Evolutionary conservation across 805 yeast genomes (phyloP), one percentile per base, ranked within the genome.

Genomic region (Lachancea dasiensis): DNA sequence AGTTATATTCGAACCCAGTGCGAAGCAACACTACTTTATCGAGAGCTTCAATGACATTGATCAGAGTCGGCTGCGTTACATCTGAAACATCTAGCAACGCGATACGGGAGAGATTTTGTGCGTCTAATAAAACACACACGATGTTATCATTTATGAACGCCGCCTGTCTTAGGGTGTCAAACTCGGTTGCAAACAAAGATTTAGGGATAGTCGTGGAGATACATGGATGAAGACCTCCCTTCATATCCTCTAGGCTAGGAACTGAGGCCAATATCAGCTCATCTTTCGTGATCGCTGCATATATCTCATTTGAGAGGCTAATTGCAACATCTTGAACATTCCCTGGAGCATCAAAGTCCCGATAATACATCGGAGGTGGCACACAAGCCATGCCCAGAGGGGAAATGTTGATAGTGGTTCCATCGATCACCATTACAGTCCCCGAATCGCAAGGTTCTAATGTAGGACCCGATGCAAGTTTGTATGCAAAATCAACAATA

Each of bases 281-380:
- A n/a, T 61, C 51, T 40, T 73, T 67, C 1, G 81, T 70, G 26
- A 82, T 58, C 0, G 76, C 70, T 0, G 85, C 89, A 50, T 74
- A 73, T 3, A 56, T 47, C 36, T 71, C 73, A 56, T 82, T 86
- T 8, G 75, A 65, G 35, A 70, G 60, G 44, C 80, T 74, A 4
- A 79, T 73, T 0, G 95, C 82, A 29, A 75, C 73, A 51, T 82
- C 86, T 15, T 69, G 57, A 6, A 86, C 76, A 40, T 75, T 75
- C 1, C 64, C 67, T 6, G 67, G 68, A 9, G 77, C 63, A 7
- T 70, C 74, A 35, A 86, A 60, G 34, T 79, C 84, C 41, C 94
- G 71, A 54, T 72, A 81, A 17, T 85, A 72, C 55, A 86, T 77
- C 29, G 99, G 99, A 1, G 99, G 99, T 3, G 99, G 99, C 8